Conservation (phyloP, 768 basidiomycete species). For the Boletellus sp. region DNA sequence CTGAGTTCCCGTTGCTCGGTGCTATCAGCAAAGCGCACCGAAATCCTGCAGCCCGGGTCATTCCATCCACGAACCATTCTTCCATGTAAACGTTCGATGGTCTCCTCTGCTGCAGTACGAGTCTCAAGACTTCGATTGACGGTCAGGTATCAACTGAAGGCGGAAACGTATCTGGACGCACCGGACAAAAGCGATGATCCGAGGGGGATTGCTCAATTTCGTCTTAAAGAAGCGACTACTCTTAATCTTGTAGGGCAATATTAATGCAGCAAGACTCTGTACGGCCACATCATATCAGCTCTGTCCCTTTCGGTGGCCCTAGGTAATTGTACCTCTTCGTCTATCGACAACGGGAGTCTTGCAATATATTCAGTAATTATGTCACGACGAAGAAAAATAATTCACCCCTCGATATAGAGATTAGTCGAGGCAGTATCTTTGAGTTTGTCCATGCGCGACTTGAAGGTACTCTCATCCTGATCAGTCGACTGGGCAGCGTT, state of each 20-base stretch:
- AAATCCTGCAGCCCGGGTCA: conserved; percentile 71
- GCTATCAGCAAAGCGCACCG: conserved; percentile 77
- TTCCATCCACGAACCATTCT: conserved; percentile 78
- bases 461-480: conserved; percentile 50
- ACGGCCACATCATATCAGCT: neutral
- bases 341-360: conserved; percentile 67
- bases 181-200: conserved; percentile 83
- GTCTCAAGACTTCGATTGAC: conserved; percentile 55
- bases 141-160: neutral
- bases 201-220: conserved; percentile 66
- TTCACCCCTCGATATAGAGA: conserved; percentile 75
- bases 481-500: conserved; percentile 21
- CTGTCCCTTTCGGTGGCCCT: neutral
- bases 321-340: conserved; percentile 47
- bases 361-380: conserved; percentile 1
- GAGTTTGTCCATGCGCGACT: conserved; percentile 74
- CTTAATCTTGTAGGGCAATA: conserved; percentile 68
- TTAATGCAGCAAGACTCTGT: conserved; percentile 60
- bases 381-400: neutral
- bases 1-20: conserved; percentile 73
- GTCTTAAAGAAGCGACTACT: conserved; percentile 81
- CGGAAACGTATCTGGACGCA: conserved; percentile 28
- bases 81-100: conserved; percentile 74
- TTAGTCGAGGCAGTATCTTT: conserved; percentile 68
- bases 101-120: conserved; percentile 68